Base-by-base conservation (phyloP, 148 eudicot genomes). In the Fallopia convolvulus region DNA sequence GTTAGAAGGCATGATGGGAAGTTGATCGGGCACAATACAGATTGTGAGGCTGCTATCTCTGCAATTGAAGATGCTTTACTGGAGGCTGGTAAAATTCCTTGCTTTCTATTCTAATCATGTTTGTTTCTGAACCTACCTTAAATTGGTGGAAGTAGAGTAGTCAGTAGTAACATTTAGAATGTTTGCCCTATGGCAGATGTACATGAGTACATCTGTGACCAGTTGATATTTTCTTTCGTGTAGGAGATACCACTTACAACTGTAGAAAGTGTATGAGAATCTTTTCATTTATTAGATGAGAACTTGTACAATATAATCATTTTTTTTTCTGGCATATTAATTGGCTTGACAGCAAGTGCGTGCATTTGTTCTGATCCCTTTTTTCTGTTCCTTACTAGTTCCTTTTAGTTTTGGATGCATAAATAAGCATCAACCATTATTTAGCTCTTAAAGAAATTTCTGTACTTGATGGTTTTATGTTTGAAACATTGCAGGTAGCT, bases 61-160 rank as follows among this genome's bases (percentile, higher is more conserved):
- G 85, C 89, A 46, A 87, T 87, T 44, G 89, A 87, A 79, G 89
- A 87, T 81, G 87, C 86, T 77, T 52, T 87, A 33, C 83, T 65
- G 11, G 23, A 53, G 42, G 36, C 26, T 65, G 50, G 32, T 40
- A 47, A 8, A 74, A 23, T 66, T 74, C 73, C 79, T 76, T 0
- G 8, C 68, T 61, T 61, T 55, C 8, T 18, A 55, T 55, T 20
- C 61, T 26, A 61, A 61, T 9, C 36, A 11, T 23, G 32, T 11
- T 61, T 26, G 36, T 10, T 58, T 58, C 11, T 44, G 65, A 15
- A 52, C 6, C 56, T 50, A 15, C 17, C 56, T 8, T 52, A 52
- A 17, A 17, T 14, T 52, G 58, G 18, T 17, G 2, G 20, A 52
- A 52, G 14, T 15, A 48, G 39, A 36, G 39, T 36, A 36, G 39